Evolutionary conservation across 2,329 filamentous ascomycete genomes (phyloP), one percentile per base, ranked within the genome.

Genomic region (Neurospora sp.): DNA sequence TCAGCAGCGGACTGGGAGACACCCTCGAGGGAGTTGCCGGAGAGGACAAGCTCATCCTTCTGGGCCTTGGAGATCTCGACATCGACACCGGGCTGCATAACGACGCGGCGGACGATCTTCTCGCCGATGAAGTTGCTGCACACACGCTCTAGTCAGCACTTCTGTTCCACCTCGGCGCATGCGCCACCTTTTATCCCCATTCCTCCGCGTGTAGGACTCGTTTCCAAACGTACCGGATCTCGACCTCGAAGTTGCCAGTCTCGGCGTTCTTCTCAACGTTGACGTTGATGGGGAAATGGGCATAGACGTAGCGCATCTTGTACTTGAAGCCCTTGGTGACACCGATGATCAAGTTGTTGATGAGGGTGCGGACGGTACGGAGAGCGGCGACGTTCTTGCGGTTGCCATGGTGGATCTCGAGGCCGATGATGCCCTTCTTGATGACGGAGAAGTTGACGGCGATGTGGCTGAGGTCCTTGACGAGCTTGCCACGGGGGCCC

Each of bases 301-400:
- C 96, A 84, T 99, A 99, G 85, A 99, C 96, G 88, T 99, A 99
- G 81, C 96, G 93, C 95, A 99, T 98, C 93, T 99, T 99, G 92
- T 99, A 99, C 88, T 96, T 96, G 93, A 91, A 99, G 78, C 96
- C 96, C 89, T 95, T 97, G 83, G 96, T 99, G 77, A 99, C 96
- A 84, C 96, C 96, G 80, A 94, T 90, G 84, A 99, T 92, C 86
- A 99, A 84, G 91, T 99, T 99, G 90, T 96, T 93, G 89, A 99
- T 97, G 85, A 98, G 85, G 76, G 95, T 95, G 82, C 93, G 93
- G 86, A 99, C 96, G 80, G 96, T 99, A 80, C 96, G 93, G 84
- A 99, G 93, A 78, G 95, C 93, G 81, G 96, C 96, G 82, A 99
- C 92, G 83, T 93, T 95, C 91, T 99, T 99, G 86, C 96, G 93